Conservation (phyloP, 2,329 filamentous ascomycete genomes). For the Diplodia scrobiculata region DNA sequence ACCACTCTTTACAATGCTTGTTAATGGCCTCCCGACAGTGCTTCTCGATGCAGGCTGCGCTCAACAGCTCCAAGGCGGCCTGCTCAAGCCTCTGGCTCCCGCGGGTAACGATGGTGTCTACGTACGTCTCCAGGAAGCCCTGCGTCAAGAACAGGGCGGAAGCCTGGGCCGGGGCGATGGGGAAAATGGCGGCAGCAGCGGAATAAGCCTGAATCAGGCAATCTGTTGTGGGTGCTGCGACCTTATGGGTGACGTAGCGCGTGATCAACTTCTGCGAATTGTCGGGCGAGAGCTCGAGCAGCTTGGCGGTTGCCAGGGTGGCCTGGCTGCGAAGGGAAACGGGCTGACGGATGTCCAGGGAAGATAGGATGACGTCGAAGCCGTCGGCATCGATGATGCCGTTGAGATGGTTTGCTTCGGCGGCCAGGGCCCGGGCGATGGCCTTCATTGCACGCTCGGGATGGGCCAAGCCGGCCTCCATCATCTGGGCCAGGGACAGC, state of each 20-base stretch:
- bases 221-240: slow-evolving; percentile 76
- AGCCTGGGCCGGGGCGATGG: slow-evolving; percentile 74
- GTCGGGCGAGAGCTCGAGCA: slow-evolving; percentile 75
- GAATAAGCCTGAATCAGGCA: slow-evolving; percentile 91
- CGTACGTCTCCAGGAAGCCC: slow-evolving; percentile 77
- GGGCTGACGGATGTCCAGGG: slow-evolving; percentile 80
- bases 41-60: slow-evolving; percentile 84
- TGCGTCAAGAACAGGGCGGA: slow-evolving; percentile 82
- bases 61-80: slow-evolving; percentile 84
- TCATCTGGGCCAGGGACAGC: slow-evolving; percentile 81
- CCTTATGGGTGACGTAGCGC: slow-evolving; percentile 71
- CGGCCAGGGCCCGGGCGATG: slow-evolving; percentile 60
- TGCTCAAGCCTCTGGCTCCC: slow-evolving; percentile 85
- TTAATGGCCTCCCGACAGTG: slow-evolving; percentile 79
- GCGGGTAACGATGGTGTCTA: slow-evolving; percentile 74
- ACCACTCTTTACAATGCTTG: slow-evolving; percentile 83
- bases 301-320: slow-evolving; percentile 77
- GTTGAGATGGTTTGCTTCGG: slow-evolving; percentile 58
- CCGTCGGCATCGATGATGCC: slow-evolving; percentile 70
- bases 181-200: slow-evolving; percentile 85
- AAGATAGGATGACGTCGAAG: slow-evolving; percentile 81
- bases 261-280: slow-evolving; percentile 70
- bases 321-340: slow-evolving; percentile 76
- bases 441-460: slow-evolving; percentile 63
- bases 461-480: slow-evolving; percentile 82